Base-by-base conservation (phyloP, 2,329 filamentous ascomycete species). In the Hypoxylon sp. region DNA sequence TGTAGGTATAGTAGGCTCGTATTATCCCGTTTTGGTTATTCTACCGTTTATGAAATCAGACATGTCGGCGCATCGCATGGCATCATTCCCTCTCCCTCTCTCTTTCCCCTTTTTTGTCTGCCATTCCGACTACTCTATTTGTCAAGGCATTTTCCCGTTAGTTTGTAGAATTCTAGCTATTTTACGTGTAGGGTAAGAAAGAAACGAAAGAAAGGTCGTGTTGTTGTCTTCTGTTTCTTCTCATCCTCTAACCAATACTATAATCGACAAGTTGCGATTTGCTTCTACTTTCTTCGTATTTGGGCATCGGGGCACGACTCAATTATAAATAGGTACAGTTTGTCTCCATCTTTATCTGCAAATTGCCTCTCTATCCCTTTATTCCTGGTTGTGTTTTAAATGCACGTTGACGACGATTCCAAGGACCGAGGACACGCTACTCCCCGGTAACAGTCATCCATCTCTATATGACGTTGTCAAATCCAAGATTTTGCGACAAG, bases 381-480 rank as follows among this genome's bases (percentile, higher is more conserved):
- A 13, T 62, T 44, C 24, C 29, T 54, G 9, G 50, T 44, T 17
- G 22, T 29, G 35, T n/a, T 26, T 22, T 63, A 44, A 31, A 66
- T 69, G 65, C 67, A 69, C 29, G 46, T 71, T 71, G 62, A 63
- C 61, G 62, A 61, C 61, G 42, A 64, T 33, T 48, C 47, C 26
- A 50, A 61, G 26, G 37, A 33, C 42, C 42, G 47, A 65, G 66
- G 62, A 22, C 6, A 63, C 59, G 57, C 57, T 31, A 71, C 52
- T 61, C 52, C 52, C 51, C 55, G 62, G 70, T 22, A 63, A 37
- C 46, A 66, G 54, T 46, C 42, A 60, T 63, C 48, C 29, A 29
- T 39, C 60, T 37, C 52, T 65, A 22, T 64, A 72, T 72, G 70
- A 72, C 67, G 70, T 72, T 66, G 52, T 55, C 46, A 4, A 59